A percentile compares a stretch with the other conserved stretches of the same genome.
Conservation (phyloP, 306 rosid species). For the Chamaecrista fasciculata region DNA sequence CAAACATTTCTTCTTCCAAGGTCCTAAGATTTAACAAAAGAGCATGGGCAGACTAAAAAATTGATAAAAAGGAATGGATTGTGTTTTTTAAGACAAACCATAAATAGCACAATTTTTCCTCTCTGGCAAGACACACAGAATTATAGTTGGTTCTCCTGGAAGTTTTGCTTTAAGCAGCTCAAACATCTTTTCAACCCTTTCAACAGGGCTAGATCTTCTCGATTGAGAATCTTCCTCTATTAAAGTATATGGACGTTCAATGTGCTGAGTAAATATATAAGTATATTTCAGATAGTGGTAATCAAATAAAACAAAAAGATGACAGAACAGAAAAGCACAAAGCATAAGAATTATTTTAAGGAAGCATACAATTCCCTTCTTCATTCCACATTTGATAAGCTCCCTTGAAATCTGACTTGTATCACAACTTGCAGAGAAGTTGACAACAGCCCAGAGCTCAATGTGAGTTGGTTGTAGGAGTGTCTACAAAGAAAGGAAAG, state of each 20-base stretch:
- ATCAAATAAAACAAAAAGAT: constrained; percentile 25
- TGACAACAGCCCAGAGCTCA: constrained; percentile 71
- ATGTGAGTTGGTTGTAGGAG: constrained; percentile 61
- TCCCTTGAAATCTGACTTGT: constrained; percentile 77
- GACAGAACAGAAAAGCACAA: constrained; percentile 22
- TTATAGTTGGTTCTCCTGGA: constrained; percentile 55
- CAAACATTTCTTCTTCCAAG: constrained; percentile 87
- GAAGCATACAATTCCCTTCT: constrained; percentile 81
- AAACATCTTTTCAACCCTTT: constrained; percentile 87
- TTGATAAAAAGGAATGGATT: constrained; percentile 3
- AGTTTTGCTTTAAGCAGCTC: constrained; percentile 53
- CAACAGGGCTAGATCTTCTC: constrained; percentile 58
- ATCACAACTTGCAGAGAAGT: constrained; percentile 92
- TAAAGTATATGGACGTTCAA: constrained; percentile 74
- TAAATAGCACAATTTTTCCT: constrained; percentile 72
- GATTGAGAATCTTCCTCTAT: constrained; percentile 70
- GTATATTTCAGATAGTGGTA: constrained; percentile 23
- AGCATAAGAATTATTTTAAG: not conserved
- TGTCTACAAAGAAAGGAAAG: constrained; percentile 43
- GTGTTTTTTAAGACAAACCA: constrained; percentile 44
- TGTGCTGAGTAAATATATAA: constrained; percentile 48
- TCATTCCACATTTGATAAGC: constrained; percentile 88
- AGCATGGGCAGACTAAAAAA: constrained; percentile 12
- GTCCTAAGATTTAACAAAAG: constrained; percentile 52
- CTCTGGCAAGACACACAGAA: constrained; percentile 88